Conservation (phyloP, 345 rosid genomes). For the Turnera subulata region DNA sequence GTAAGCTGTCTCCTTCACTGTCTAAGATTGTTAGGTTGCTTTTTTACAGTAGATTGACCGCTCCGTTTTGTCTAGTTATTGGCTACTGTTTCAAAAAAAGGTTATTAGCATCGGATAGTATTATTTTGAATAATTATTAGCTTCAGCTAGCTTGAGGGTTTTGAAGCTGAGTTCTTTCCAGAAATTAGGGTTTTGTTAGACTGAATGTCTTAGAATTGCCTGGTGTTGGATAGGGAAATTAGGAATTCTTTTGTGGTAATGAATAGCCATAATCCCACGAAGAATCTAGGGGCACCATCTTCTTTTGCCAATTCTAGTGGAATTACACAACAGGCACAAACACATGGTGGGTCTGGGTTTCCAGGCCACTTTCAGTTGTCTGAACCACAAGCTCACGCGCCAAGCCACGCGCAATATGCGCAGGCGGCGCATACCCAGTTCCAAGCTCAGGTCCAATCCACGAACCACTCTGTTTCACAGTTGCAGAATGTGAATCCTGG, state of each 20-base stretch:
- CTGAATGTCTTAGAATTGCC: conserved; percentile 13
- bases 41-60: neutral
- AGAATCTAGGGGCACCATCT: conserved; percentile 28
- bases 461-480: conserved; percentile 23
- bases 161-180: too few species aligned
- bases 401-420: conserved; percentile 33
- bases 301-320: conserved; percentile 33
- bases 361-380: conserved; percentile 54
- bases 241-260: conserved; percentile 7
- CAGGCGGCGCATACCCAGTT: conserved; percentile 28
- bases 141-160: too few species aligned
- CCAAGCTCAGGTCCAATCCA: conserved; percentile 24
- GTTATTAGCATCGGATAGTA: neutral
- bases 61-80: neutral
- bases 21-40: neutral
- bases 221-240: conserved; percentile 10
- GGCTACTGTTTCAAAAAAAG: neutral
- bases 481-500: conserved; percentile 28
- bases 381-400: conserved; percentile 41
- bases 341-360: conserved; percentile 30
- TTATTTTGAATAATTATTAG: neutral
- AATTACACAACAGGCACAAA: conserved; percentile 29
- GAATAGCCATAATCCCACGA: conserved; percentile 26
- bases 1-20: neutral
- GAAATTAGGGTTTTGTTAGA: neutral